These are phyloP conservation scores for Magnusiomyces ingens DNA, from an alignment of 1,139 yeast species.

Conservation along the genomic window DNA sequence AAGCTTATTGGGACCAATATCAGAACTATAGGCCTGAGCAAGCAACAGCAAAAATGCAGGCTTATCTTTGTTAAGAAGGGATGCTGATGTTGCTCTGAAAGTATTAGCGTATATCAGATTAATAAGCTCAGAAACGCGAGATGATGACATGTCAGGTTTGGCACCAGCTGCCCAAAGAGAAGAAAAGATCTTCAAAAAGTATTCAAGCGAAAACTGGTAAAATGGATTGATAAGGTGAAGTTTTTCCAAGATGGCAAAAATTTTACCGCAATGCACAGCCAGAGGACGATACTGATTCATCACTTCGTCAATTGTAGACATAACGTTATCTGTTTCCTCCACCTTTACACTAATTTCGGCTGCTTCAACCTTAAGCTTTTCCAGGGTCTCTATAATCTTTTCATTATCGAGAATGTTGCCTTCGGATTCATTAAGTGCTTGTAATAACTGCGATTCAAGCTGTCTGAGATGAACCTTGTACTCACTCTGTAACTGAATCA, in stretches of 20 bases:
- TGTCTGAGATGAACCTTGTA: constrained; percentile 48
- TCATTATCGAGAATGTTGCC: constrained; percentile 69
- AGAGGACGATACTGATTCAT: constrained; percentile 45
- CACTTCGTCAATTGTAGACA: constrained; percentile 46
- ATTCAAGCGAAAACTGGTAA: constrained; percentile 53
- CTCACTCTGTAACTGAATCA: constrained; percentile 52
- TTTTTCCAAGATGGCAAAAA: constrained; percentile 43
- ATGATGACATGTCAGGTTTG: constrained; percentile 8
- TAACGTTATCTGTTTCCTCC: constrained; percentile 46
- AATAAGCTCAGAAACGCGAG: constrained; percentile 31
- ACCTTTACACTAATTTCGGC: constrained; percentile 48
- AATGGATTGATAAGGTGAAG: constrained; percentile 42
- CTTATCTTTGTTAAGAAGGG: constrained; percentile 47
- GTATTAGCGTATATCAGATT: constrained; percentile 41
- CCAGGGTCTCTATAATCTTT: constrained; percentile 52
- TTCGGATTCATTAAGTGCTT: constrained; percentile 49
- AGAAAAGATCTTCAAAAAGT: constrained; percentile 40
- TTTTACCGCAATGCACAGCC: constrained; percentile 47
- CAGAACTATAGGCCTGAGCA: constrained; percentile 22
- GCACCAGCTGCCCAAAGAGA: constrained; percentile 32
- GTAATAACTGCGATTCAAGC: constrained; percentile 57
- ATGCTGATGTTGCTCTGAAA: constrained; percentile 42
- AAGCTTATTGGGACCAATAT: constrained; percentile 13
- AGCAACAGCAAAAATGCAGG: constrained; percentile 42
- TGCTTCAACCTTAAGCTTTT: constrained; percentile 59